A percentile compares a stretch with the other conserved stretches of the same genome.
These are phyloP conservation scores for Cymodocea nodosa DNA, from an alignment of 116 monocot genomes.

Conservation along the genomic window DNA sequence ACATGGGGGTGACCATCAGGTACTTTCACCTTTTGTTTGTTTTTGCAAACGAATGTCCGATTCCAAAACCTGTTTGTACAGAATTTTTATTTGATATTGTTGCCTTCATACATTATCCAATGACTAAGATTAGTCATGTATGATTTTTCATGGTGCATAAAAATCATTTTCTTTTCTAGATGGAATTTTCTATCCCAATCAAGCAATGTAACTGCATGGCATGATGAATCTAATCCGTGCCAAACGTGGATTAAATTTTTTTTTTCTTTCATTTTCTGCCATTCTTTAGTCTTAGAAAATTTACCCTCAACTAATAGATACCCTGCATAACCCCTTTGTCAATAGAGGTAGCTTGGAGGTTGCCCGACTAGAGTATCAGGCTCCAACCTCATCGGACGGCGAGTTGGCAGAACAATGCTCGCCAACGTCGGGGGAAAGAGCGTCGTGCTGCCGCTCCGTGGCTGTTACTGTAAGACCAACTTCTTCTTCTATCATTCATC, in stretches of 20 bases:
- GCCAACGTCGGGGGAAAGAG: constrained; percentile 7
- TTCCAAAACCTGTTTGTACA: no score
- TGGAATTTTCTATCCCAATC: no score
- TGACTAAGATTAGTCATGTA: no score
- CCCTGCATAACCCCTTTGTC: neutral
- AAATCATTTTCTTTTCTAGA: no score
- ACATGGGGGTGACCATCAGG: constrained; percentile 33
- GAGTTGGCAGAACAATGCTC: constrained; percentile 7
- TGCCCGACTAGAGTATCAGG: constrained; percentile 9
- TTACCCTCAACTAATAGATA: neutral
- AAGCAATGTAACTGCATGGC: no score
- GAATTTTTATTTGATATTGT: no score
- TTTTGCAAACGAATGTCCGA: neutral
- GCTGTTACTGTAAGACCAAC: constrained; percentile 4
- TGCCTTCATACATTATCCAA: no score
- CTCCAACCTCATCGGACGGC: neutral
- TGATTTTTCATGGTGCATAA: no score
- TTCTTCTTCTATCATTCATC: neutral
- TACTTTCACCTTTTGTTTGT: neutral
- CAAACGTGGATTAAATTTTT: no score
- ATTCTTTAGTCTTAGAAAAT: neutral
- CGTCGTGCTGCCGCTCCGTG: constrained; percentile 10
- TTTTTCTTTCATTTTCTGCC: no score
- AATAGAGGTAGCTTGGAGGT: constrained; percentile 18
- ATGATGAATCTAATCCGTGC: no score